Evolutionary conservation across 2,329 filamentous ascomycete species (phyloP), one percentile per base, ranked within the genome.

Genomic region (Fusarium nisikadoi): DNA sequence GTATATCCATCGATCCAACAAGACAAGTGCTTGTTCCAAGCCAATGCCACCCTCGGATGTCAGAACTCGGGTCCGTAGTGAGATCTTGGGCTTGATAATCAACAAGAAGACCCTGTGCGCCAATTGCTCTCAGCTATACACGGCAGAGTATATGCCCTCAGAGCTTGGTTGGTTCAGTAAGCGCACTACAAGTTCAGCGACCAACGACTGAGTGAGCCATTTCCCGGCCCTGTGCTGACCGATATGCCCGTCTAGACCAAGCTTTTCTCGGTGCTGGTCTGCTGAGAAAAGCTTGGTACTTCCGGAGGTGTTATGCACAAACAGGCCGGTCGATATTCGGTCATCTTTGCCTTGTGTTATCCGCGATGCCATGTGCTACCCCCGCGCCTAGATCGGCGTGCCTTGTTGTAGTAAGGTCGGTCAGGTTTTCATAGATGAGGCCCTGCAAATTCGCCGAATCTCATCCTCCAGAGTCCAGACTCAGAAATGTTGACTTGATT

Each of bases 331-430:
- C 52, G 50, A 65, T 69, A 35, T 68, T 75, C 68, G 71, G 68
- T 53, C 65, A 65, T 69, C 60, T 62, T 72, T 58, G 68, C 62
- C 70, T 59, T 61, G 60, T 75, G 66, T 53, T 71, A 72, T 68
- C 61, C 60, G 56, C 68, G 57, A 61, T 72, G 66, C 75, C 75
- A 72, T 77, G 72, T 75, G 68, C 55, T 63, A 73, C 69, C 65
- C 72, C 71, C 71, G 64, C 67, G 65, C 65, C 66, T 72, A 59
- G 70, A 73, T 73, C 74, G 69, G 63, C 55, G 55, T 62, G 61
- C 63, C 49, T 61, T 63, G 53, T 52, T 70, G 61, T 46, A 65
- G 62, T 62, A 52, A 62, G 59, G 68, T 58, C 33, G 23, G 36
- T 16, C 52, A 70, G 43, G 49, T 57, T 54, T 61, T 64, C 58